Conservation (phyloP, 768 basidiomycete species). For the Kwoniella newhampshirensis region DNA sequence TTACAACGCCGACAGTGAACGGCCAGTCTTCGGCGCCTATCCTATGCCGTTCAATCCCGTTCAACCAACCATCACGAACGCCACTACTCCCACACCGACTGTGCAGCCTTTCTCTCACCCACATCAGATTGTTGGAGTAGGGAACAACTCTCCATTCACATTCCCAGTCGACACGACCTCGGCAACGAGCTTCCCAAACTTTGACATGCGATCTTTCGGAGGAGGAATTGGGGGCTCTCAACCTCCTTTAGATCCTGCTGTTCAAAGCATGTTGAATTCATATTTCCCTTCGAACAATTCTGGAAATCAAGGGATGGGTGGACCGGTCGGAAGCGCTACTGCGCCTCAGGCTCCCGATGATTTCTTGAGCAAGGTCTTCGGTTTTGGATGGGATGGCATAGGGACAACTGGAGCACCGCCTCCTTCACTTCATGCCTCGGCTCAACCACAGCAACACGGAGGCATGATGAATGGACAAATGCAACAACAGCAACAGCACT, state of each 20-base stretch:
- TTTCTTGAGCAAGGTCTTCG: constrained; percentile 45
- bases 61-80: constrained; percentile 17
- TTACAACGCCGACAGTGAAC: constrained; percentile 9
- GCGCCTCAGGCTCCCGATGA: constrained; percentile 41
- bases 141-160: constrained; percentile 9
- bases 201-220: constrained; percentile 4
- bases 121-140: too few species aligned
- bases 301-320: constrained; percentile 4
- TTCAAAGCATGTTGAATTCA: constrained; percentile 44
- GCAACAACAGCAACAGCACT: background rate
- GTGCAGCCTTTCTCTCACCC: too few species aligned
- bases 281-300: constrained; percentile 36
- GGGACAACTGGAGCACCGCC: background rate
- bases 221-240: constrained; percentile 5
- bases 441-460: background rate
- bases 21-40: constrained; percentile 45
- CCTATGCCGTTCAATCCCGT: constrained; percentile 33
- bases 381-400: constrained; percentile 39
- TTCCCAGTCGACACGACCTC: constrained; percentile 35
- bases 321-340: constrained; percentile 6
- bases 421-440: background rate
- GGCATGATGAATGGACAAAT: background rate
- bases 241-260: constrained; percentile 36
- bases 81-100: constrained; percentile 10
- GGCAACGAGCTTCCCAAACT: constrained; percentile 20